A percentile compares a stretch with the other conserved stretches of the same genome.
Evolutionary conservation across 139 green algal genomes (phyloP).

Genomic region (Picochlorum sp.): DNA sequence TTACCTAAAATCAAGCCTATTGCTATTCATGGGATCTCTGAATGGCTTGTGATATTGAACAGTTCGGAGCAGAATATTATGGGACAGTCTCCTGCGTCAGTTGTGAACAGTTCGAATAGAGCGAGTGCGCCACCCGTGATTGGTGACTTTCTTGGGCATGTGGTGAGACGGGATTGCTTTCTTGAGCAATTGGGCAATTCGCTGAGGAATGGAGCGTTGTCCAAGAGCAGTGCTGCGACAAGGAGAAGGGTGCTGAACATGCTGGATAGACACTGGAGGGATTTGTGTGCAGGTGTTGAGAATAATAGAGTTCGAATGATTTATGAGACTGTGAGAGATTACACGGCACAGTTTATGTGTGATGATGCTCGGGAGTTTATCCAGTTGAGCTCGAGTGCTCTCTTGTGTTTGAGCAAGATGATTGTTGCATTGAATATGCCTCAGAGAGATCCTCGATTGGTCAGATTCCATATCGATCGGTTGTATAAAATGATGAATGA

Average conservation of each 20-base stretch:
- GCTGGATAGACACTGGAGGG: constrained; percentile 1
- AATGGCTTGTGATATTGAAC: too few relatives aligned
- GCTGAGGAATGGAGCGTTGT: constrained; percentile 4
- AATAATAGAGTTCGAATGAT: constrained; percentile 6
- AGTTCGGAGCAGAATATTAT: too few relatives aligned
- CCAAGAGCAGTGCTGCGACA: background rate
- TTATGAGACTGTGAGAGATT: constrained; percentile 9
- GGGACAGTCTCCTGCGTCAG: too few relatives aligned
- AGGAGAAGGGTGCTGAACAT: constrained; percentile 5
- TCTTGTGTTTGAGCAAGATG: constrained; percentile 2
- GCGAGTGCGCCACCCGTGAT: too few relatives aligned
- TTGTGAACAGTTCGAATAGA: too few relatives aligned
- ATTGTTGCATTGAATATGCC: constrained; percentile 6
- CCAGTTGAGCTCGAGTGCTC: background rate
- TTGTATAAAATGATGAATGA: constrained; percentile 1
- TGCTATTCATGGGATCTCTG: too few relatives aligned
- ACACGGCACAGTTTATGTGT: background rate
- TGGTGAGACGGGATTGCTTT: constrained; percentile 1
- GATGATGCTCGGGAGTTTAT: background rate
- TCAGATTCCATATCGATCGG: constrained; percentile 12
- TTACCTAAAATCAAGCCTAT: too few relatives aligned
- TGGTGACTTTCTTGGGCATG: too few relatives aligned
- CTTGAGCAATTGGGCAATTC: background rate
- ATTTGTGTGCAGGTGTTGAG: constrained; percentile 5
- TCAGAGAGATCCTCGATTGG: constrained; percentile 4